Base-by-base conservation (phyloP, 192 early-diverging fungal species). In the Mortierella hygrophila region DNA sequence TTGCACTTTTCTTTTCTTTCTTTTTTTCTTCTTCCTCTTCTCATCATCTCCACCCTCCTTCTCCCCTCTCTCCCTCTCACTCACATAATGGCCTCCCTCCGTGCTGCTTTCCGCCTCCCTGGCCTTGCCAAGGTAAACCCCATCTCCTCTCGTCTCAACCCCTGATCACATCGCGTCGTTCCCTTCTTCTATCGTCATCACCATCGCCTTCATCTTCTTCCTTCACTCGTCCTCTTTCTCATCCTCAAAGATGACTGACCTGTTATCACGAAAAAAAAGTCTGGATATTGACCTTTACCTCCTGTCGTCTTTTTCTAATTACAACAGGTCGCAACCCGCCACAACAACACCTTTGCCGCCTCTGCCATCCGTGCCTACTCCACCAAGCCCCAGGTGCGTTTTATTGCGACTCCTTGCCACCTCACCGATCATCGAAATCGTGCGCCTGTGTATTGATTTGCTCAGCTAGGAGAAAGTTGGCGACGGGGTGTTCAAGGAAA, bases 371-470 rank as follows among this genome's bases (percentile, higher is more conserved):
- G 89, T 75, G 81, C 88, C 72, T 91, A 90, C 72, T 81, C 91
- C 71, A 89, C 91, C 83, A 89, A 91, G 88, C 80, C 82, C 82
- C 83, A 90, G 91, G 91, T 91, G 83, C 83, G 83, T 85, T 44
- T 65, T n/a, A 11, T n/a, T 60, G 13, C 60, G n/a, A 65, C 26
- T 13, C 60, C 26, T 35, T 26, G n/a, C 32, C 26, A n/a, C 8
- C 44, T 65, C 26, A 20, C 18, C 49, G 20, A 21, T 18, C 49
- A 21, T 52, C 44, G 13, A 2, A 21, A 52, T 52, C 49, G 49
- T 52, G 20, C 18, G 49, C 49, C 21, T 52, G 49, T 52, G 18
- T 20, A 1, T 52, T 52, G 49, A 20, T 20, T 5, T 52, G 49
- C 16, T 52, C 49, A 0, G 18, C 49, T 18, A 52, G 15, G 18